Evolutionary conservation across 2,329 filamentous ascomycete genomes (phyloP).

Genomic region (Penicillium sp.): DNA sequence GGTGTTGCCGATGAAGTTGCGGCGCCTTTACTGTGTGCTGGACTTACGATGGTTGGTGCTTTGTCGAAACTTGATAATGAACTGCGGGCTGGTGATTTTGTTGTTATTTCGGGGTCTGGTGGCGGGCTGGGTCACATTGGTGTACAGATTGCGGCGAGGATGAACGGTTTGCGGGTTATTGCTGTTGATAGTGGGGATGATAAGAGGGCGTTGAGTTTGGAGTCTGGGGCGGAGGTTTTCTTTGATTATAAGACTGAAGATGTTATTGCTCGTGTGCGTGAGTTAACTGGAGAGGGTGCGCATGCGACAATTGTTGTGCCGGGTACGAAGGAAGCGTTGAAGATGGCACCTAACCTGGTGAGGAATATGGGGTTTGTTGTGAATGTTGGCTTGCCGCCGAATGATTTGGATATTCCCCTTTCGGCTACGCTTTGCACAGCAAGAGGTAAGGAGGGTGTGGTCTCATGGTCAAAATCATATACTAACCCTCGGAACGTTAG

Average conservation of each 20-base stretch:
- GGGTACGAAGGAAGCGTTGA: conserved; percentile 20
- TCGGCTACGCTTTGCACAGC: conserved; percentile 26
- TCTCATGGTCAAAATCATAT: background rate
- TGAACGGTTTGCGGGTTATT: conserved; percentile 59
- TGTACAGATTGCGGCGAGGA: conserved; percentile 51
- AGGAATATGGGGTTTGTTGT: conserved; percentile 24
- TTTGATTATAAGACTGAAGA: conserved; percentile 24
- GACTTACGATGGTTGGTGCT: conserved; percentile 23
- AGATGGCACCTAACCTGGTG: conserved; percentile 18
- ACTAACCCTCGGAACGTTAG: conserved; percentile 7
- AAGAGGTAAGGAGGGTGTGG: conserved; percentile 16
- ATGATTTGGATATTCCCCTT: conserved; percentile 23
- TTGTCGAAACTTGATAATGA: conserved; percentile 18
- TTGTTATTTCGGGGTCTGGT: conserved; percentile 51
- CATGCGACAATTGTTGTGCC: conserved; percentile 24
- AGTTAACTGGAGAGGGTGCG: conserved; percentile 22
- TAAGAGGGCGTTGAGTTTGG: conserved; percentile 20
- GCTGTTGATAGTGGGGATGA: conserved; percentile 30
- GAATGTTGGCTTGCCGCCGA: conserved; percentile 22
- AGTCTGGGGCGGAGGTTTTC: conserved; percentile 21
- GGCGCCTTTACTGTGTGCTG: conserved; percentile 21
- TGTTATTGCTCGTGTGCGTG: conserved; percentile 17
- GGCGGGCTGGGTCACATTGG: conserved; percentile 57
- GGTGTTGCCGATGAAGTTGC: conserved; percentile 17
- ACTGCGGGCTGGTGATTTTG: conserved; percentile 29